Conservation (phyloP, 257 asterid species). For the Marsdenia floribunda region DNA sequence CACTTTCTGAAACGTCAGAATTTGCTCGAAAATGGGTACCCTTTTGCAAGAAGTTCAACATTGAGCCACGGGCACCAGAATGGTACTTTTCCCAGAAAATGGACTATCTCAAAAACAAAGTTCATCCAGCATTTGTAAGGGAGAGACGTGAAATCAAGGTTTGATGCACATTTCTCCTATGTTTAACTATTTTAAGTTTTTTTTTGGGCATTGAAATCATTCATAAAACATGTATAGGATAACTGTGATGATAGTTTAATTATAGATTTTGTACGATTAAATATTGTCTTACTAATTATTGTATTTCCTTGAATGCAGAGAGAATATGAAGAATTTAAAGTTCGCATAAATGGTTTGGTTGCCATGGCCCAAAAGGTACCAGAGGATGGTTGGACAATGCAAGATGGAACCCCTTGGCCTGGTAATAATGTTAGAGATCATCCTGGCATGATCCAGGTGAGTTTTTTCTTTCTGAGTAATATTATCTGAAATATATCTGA, state of each 20-base stretch:
- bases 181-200: background rate
- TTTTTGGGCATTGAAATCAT: background rate
- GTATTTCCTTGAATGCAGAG: slow-evolving; percentile 43
- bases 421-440: slow-evolving; percentile 91
- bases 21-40: slow-evolving; percentile 88
- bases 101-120: slow-evolving; percentile 74
- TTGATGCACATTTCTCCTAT: background rate
- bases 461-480: slow-evolving; percentile 5
- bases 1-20: slow-evolving; percentile 75
- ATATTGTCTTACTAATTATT: background rate
- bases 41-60: slow-evolving; percentile 66
- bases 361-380: slow-evolving; percentile 82
- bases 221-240: background rate
- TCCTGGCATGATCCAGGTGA: slow-evolving; percentile 97
- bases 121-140: slow-evolving; percentile 73
- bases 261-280: background rate
- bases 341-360: slow-evolving; percentile 63
- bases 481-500: background rate
- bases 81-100: slow-evolving; percentile 83
- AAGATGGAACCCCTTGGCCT: slow-evolving; percentile 95
- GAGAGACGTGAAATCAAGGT: slow-evolving; percentile 91
- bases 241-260: background rate
- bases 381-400: slow-evolving; percentile 97
- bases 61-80: slow-evolving; percentile 92
- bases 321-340: slow-evolving; percentile 91